Evolutionary conservation across 2,329 filamentous ascomycete species (phyloP).

Genomic region (Chaetomium olivaceum): DNA sequence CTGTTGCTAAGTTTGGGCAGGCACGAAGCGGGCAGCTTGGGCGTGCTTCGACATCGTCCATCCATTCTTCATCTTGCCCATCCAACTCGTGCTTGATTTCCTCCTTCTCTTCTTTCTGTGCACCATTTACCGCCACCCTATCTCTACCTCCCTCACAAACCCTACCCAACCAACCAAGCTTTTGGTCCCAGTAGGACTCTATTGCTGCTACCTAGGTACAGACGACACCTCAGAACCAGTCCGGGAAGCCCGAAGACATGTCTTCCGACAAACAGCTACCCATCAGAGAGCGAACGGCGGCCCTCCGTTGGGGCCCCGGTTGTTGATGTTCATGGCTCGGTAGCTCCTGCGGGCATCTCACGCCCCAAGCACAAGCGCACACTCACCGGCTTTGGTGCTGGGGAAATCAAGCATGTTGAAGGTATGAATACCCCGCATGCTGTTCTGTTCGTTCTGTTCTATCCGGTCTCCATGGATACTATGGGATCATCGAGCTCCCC

Average conservation of each 20-base stretch:
- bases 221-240: neutral
- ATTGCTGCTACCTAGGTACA: neutral
- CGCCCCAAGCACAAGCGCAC: slow-evolving; percentile 96
- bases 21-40: neutral
- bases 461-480: neutral
- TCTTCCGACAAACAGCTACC: slow-evolving; percentile 42
- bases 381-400: slow-evolving; percentile 87
- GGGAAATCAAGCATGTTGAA: slow-evolving; percentile 92
- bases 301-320: slow-evolving; percentile 82
- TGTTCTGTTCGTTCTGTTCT: neutral
- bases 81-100: neutral
- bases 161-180: neutral
- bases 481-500: neutral
- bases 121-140: neutral
- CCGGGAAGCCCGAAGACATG: slow-evolving; percentile 17
- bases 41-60: neutral
- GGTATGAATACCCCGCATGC: slow-evolving; percentile 51
- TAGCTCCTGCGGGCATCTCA: slow-evolving; percentile 80
- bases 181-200: neutral
- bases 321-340: slow-evolving; percentile 79
- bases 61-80: neutral
- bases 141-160: neutral
- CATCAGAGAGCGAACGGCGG: slow-evolving; percentile 76
- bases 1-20: slow-evolving; percentile 19
- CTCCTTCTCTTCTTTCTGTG: neutral